Conservation (phyloP, 352 stramenopile genomes). For the Halophytophthora polymorphica region DNA sequence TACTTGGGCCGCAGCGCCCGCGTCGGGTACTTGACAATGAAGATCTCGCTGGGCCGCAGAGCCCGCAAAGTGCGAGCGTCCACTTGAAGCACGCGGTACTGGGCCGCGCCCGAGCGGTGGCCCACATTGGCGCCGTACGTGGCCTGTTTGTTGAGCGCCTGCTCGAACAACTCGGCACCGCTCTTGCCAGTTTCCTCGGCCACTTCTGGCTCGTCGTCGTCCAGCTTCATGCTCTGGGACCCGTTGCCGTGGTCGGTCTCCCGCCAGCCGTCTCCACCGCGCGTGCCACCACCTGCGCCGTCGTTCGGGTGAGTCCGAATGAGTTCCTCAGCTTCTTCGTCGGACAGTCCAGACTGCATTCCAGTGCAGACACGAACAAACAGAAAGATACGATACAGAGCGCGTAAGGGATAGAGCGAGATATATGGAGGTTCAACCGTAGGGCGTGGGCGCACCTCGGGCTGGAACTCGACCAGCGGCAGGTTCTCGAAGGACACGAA, state of each 20-base stretch:
- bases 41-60: slow-evolving; percentile 79
- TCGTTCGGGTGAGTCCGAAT: slow-evolving; percentile 63
- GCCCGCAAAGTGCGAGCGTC: slow-evolving; percentile 69
- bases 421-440: no score
- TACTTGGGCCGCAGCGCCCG: slow-evolving; percentile 47
- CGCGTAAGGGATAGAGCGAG: no score
- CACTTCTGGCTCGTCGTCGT: slow-evolving; percentile 38
- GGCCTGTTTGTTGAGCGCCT: slow-evolving; percentile 84
- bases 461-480: slow-evolving; percentile 94
- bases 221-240: slow-evolving; percentile 81
- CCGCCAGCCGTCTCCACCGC: slow-evolving; percentile 38
- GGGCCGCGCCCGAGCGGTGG: slow-evolving; percentile 41
- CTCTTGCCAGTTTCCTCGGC: slow-evolving; percentile 28
- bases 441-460: slow-evolving; percentile 37
- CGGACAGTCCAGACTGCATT: slow-evolving; percentile 53
- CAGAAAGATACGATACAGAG: slow-evolving; percentile 6
- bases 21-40: slow-evolving; percentile 71
- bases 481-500: slow-evolving; percentile 96
- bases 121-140: slow-evolving; percentile 42
- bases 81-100: slow-evolving; percentile 77
- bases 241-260: slow-evolving; percentile 57
- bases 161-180: slow-evolving; percentile 69
- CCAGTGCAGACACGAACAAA: slow-evolving; percentile 1
- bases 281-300: slow-evolving; percentile 12
- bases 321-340: slow-evolving; percentile 84